Evolutionary conservation across 2,329 filamentous ascomycete species (phyloP), one percentile per base, ranked within the genome.

Genomic region (Neonectria neomacrospora): DNA sequence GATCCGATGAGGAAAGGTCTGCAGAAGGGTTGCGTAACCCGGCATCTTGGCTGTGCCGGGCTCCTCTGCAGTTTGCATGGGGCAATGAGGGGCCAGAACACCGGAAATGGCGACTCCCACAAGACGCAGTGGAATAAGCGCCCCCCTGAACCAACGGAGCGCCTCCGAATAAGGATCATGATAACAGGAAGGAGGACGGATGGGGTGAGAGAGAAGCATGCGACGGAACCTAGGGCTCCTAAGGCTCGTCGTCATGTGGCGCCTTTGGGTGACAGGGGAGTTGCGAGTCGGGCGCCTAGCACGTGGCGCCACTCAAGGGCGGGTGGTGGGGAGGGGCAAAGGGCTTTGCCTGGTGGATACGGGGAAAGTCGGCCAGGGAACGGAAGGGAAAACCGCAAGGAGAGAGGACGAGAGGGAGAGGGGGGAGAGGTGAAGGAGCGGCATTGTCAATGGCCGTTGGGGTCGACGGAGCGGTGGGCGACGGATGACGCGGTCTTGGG

Each of bases 1-100:
- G 48, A 76, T 83, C 62, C 81, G 83, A 73, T 88, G 71, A 77
- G 58, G 39, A 60, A 37, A 23, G 32, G 57, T n/a, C 45, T 58
- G 55, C 47, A 48, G 44, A 34, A 61, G 42, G 64, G 54, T 34
- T 62, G 54, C 52, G 54, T 54, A 37, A 62, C 52, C 54, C 41
- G 20, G 58, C 45, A 50, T 47, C 48, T 58, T 51, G 44, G 37
- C 52, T 42, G 48, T 69, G 61, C 52, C 41, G 59, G 69, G 58
- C 58, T 56, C 64, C 34, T 63, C 48, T 62, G 60, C 56, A 67
- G 54, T 34, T 48, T 52, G 60, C 41, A 55, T 51, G 55, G 57
- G 60, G 54, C 37, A 61, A 66, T 58, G 48, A 66, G 42, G 56
- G 23, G 48, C 26, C 50, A 64, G 53, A 52, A 55, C 42, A 32